These are phyloP conservation scores for Russula sp. DNA, from an alignment of 768 basidiomycete species.

Conservation along the genomic window DNA sequence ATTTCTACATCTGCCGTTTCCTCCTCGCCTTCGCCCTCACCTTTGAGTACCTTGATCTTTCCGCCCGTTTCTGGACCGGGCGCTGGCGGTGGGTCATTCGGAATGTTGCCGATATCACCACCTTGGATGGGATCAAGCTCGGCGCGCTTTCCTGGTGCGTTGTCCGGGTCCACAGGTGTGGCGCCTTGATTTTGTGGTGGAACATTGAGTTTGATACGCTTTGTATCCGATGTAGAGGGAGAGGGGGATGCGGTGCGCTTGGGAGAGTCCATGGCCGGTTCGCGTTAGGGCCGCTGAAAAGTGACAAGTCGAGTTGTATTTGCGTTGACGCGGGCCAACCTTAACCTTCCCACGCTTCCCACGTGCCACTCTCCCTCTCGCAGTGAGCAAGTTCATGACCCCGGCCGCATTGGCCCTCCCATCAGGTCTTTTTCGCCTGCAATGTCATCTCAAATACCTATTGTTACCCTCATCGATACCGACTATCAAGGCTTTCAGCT, in stretches of 20 bases:
- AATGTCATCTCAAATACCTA: slow-evolving; percentile 5
- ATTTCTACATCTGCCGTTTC: slow-evolving; percentile 76
- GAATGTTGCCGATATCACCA: slow-evolving; percentile 75
- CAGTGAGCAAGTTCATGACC: too few relatives aligned
- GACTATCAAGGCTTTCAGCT: slow-evolving; percentile 31
- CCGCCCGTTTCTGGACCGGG: slow-evolving; percentile 37
- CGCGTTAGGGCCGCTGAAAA: background rate
- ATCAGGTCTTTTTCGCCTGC: slow-evolving; percentile 19
- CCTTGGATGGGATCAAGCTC: slow-evolving; percentile 83
- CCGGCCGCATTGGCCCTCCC: slow-evolving; percentile 11
- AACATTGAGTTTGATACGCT: slow-evolving; percentile 39
- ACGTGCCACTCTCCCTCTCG: slow-evolving; percentile 9
- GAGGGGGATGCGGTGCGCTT: slow-evolving; percentile 41
- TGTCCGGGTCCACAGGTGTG: slow-evolving; percentile 71
- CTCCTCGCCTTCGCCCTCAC: slow-evolving; percentile 58
- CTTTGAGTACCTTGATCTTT: slow-evolving; percentile 41
- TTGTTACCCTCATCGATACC: slow-evolving; percentile 2
- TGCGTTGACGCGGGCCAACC: background rate
- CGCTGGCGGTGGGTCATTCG: slow-evolving; percentile 38
- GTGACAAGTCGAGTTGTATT: slow-evolving; percentile 10
- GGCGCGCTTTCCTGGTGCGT: slow-evolving; percentile 79
- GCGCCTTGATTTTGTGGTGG: slow-evolving; percentile 55
- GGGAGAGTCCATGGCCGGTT: slow-evolving; percentile 35
- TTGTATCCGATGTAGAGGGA: slow-evolving; percentile 37
- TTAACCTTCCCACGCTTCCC: slow-evolving; percentile 16